These are phyloP conservation scores for Fusarium transvaalense DNA, from an alignment of 2,329 filamentous ascomycete genomes.

Conservation along the genomic window DNA sequence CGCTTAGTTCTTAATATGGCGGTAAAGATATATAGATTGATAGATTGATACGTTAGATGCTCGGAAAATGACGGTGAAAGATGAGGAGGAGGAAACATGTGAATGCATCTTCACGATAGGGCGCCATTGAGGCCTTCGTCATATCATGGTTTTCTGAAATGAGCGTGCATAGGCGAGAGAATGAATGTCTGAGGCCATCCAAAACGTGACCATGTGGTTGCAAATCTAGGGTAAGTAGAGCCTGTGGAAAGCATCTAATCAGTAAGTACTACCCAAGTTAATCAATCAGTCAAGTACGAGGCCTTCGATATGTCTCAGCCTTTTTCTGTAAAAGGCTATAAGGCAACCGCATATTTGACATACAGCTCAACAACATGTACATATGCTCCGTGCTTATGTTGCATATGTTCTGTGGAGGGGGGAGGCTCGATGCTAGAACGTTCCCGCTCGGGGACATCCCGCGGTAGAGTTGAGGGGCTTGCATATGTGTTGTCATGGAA, in stretches of 20 bases:
- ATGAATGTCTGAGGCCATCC: background rate
- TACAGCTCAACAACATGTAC: too few relatives aligned
- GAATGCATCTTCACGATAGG: background rate
- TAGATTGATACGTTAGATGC: too few relatives aligned
- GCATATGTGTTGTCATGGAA: background rate
- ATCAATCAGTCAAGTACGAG: background rate
- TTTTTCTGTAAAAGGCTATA: background rate
- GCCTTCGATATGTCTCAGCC: background rate
- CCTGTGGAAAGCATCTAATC: background rate
- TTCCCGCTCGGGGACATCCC: background rate
- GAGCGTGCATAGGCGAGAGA: background rate
- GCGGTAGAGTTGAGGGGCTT: background rate
- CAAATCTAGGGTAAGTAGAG: slow-evolving; percentile 2
- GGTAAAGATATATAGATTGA: background rate
- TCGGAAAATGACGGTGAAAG: background rate
- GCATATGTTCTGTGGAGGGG: background rate
- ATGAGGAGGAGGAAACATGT: background rate
- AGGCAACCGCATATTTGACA: background rate
- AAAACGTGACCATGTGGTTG: background rate
- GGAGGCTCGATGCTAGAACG: too few relatives aligned
- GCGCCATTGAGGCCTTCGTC: background rate
- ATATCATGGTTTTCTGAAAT: background rate
- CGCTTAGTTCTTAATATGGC: background rate
- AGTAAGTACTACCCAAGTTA: too few relatives aligned
- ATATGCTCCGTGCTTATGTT: too few relatives aligned